Conservation (phyloP, 768 basidiomycete genomes). For the Paxillus involutus region DNA sequence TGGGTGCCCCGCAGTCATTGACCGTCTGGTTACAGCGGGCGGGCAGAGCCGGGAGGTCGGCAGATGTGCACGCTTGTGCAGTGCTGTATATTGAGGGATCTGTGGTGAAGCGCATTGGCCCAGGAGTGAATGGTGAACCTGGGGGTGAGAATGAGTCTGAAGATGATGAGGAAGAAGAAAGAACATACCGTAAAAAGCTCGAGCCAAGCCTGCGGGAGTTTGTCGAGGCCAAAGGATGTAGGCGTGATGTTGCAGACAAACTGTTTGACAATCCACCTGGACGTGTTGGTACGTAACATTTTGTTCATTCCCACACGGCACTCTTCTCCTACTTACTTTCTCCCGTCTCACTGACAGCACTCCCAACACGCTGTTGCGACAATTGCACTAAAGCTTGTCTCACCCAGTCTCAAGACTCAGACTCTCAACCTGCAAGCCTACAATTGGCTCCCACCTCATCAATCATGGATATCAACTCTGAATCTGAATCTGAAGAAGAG, state of each 20-base stretch:
- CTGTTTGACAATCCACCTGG: constrained; percentile 34
- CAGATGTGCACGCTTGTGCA: not conserved
- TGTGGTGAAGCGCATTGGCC: not conserved
- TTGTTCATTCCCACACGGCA: not conserved
- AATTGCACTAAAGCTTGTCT: not conserved
- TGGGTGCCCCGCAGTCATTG: constrained; percentile 14
- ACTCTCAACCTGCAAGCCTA: not conserved
- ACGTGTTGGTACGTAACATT: constrained; percentile 15
- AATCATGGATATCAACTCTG: not conserved
- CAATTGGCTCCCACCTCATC: not conserved
- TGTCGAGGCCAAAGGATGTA: constrained; percentile 27
- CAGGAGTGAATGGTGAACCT: not conserved
- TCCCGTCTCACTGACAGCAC: not conserved
- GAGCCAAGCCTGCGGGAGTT: constrained; percentile 29
- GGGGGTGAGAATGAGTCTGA: not conserved
- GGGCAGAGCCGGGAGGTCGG: not conserved
- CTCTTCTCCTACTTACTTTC: not conserved
- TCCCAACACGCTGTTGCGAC: not conserved
- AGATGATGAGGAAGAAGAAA: constrained; percentile 14
- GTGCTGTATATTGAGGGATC: constrained; percentile 1
- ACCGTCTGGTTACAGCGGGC: not conserved
- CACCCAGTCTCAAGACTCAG: too few species aligned
- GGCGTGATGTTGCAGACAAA: constrained; percentile 26
- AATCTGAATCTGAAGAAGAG: not conserved
- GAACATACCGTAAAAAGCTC: constrained; percentile 23